Evolutionary conservation across 768 basidiomycete species (phyloP), one percentile per base, ranked within the genome.

Genomic region (Suillus subalutaceus): DNA sequence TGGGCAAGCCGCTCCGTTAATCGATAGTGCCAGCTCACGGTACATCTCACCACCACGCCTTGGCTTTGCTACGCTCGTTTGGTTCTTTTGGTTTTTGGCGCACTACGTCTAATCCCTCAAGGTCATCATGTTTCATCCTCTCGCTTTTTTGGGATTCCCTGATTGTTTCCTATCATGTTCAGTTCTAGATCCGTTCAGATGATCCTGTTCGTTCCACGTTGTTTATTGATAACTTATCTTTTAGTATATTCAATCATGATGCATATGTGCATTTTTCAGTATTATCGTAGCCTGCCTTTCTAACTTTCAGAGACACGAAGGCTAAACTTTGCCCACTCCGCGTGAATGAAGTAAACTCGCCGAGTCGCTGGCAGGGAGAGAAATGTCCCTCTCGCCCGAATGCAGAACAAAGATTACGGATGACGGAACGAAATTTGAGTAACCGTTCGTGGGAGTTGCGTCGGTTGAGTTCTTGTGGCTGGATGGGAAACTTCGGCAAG

Each of bases 1-100:
- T 60, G 88, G 83, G 3, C 72, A 68, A 23, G 82, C 85, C 2
- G 87, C 84, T 2, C 89, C 89, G 2, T 82, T 92, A 6, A 74
- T 90, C 6, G 82, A 79, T 66, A 76, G 75, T 15, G 80, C 79
- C 32, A 46, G 52, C n/a, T 4, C 37, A 43, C 75, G 18, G 1
- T 68, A 50, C 46, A 50, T 67, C 12, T 65, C 50, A 15, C 44
- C 20, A n/a, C 62, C 69, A 26, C 67, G 66, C 3, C 9, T n/a
- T 0, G 48, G 62, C 16, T 53, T 73, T n/a, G 44, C 75, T 13
- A 62, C 62, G 1, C 43, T 75, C 16, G 40, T 66, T 3, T 75
- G 65, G 68, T 32, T 72, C 10, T 18, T 69, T 64, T 75, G 70
- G 68, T 57, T 62, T 0, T 26, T 73, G 58, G 56, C 12, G 30